Evolutionary conservation across 129 eudicot genomes (phyloP).

Genomic region (Silybum marianum): DNA sequence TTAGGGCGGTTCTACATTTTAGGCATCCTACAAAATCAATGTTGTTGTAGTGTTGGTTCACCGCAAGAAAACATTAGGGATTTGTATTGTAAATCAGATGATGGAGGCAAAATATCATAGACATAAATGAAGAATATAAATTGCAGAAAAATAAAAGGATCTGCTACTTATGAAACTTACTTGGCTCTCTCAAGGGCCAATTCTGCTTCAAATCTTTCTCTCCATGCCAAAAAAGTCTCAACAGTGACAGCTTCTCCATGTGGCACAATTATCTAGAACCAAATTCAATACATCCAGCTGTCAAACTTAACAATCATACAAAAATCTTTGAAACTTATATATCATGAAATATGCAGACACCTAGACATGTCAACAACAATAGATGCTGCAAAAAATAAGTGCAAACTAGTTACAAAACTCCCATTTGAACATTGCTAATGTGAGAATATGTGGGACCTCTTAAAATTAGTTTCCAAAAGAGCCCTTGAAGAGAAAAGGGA

Average conservation of each 20-base stretch:
- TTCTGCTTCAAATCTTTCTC: constrained; percentile 93
- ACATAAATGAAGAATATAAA: not conserved
- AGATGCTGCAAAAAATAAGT: not conserved
- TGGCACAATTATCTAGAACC: constrained; percentile 68
- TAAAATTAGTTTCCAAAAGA: not conserved
- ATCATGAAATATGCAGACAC: not conserved
- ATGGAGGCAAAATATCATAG: not conserved
- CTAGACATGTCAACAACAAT: not conserved
- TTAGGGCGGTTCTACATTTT: too few species aligned
- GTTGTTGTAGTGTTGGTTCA: too few species aligned
- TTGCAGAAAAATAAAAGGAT: not conserved
- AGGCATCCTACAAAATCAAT: too few species aligned
- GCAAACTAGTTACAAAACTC: not conserved
- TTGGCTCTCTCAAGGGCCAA: constrained; percentile 94
- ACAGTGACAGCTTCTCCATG: constrained; percentile 95
- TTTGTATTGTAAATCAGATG: not conserved
- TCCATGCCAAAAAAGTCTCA: constrained; percentile 91
- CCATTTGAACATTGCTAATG: not conserved
- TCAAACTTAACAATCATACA: constrained; percentile 8
- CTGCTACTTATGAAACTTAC: constrained; percentile 48
- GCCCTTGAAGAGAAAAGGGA: not conserved
- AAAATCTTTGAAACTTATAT: not conserved
- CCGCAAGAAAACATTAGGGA: not conserved
- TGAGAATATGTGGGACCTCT: not conserved
- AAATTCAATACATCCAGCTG: constrained; percentile 5